Evolutionary conservation across 345 rosid species (phyloP).

Genomic region (Heritiera littoralis): DNA sequence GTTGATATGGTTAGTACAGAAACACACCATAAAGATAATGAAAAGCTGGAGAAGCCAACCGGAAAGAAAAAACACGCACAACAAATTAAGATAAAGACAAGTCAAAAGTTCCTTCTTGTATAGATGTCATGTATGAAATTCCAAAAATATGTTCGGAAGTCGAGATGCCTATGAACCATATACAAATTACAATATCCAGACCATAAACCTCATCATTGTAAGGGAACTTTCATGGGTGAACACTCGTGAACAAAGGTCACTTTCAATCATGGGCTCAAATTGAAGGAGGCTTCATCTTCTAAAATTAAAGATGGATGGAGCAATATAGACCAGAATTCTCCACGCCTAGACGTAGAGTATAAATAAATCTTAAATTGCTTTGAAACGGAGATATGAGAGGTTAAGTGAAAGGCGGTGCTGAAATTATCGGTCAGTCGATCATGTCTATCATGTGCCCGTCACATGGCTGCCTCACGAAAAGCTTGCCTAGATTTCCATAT

Average conservation of each 20-base stretch:
- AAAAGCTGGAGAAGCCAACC: conserved; percentile 34
- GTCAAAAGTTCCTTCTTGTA: not conserved
- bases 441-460: conserved; percentile 28
- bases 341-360: not conserved
- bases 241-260: conserved; percentile 26
- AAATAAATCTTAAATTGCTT: not conserved
- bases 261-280: conserved; percentile 24
- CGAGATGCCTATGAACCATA: conserved; percentile 6
- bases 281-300: not conserved
- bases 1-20: not conserved
- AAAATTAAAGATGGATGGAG: conserved; percentile 7
- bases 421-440: not conserved
- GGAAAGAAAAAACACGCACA: not conserved
- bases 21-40: not conserved
- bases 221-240: conserved; percentile 6
- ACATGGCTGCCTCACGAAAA: conserved; percentile 26
- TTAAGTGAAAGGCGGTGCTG: not conserved
- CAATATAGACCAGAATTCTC: conserved; percentile 11
- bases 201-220: conserved; percentile 19
- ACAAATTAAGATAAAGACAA: not conserved
- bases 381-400: not conserved
- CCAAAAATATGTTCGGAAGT: not conserved
- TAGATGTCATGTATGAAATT: not conserved
- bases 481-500: conserved; percentile 4
- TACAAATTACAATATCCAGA: not conserved